Base-by-base conservation (phyloP, 805 yeast species). In the Henningerozyma blattae region DNA sequence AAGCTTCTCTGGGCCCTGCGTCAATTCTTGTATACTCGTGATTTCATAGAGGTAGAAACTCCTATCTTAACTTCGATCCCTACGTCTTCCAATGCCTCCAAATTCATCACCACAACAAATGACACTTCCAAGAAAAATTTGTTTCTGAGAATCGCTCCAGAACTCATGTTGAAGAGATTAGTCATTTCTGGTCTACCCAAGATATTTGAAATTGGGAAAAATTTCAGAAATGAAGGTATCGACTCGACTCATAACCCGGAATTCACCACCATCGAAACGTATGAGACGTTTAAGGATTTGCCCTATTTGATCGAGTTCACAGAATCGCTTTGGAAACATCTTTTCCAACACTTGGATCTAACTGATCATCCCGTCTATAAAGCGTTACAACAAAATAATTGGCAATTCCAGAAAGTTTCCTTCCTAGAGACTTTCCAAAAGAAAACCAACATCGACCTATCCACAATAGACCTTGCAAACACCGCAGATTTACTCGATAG, bases 241-340 rank as follows among this genome's bases (percentile, higher is more conserved):
- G 98, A 89, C 52, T 65, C 80, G 2, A 82, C 95, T 0, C 98
- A 89, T 54, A 91, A 89, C 56, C 94, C 95, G 0, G 98, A 89
- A 50, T 89, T 87, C 52, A 78, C 94, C 1, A 73, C 85, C 2
- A 76, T 95, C 51, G 98, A 89, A 52, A 82, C 85, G 46, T 89
- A 89, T 53, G 81, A 79, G 46, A 67, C 82, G 0, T 86, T 69
- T 49, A 73, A 24, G n/a, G n/a, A 24, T 10, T n/a, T 24, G 6
- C 6, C 10, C n/a, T 7, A 24, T 8, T n/a, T 24, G 6, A 24
- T 24, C n/a, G 6, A 8, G n/a, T 5, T 5, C n/a, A 8, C n/a
- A 8, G n/a, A 24, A 24, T 6, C 7, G 15, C 32, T 10, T 17
- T 22, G 22, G 22, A 4, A 29, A 33, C 10, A 31, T 31, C 4